Conservation (phyloP, 1,284 basidiomycete species). For the Puccinia triticina region DNA sequence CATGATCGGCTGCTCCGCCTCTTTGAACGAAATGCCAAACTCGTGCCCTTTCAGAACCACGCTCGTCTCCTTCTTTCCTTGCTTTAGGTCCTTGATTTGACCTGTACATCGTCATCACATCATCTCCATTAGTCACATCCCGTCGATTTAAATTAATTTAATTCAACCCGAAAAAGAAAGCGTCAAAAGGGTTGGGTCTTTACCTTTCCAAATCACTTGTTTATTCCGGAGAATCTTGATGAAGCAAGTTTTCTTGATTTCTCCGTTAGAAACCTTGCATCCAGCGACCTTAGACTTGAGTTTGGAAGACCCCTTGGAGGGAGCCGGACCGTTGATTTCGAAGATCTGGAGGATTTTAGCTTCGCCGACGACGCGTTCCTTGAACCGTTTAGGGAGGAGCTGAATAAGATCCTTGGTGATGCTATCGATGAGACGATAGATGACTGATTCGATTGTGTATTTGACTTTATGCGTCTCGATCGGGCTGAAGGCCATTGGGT, state of each 20-base stretch:
- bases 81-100: constrained; percentile 76
- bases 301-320: constrained; percentile 66
- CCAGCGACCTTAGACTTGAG: constrained; percentile 77
- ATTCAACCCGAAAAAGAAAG: neutral
- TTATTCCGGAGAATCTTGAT: constrained; percentile 75
- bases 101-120: constrained; percentile 18
- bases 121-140: too few species aligned
- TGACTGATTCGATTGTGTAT: constrained; percentile 76
- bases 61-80: constrained; percentile 84
- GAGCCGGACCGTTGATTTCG: constrained; percentile 65
- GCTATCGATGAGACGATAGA: constrained; percentile 86
- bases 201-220: constrained; percentile 71
- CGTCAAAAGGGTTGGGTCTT: constrained; percentile 54
- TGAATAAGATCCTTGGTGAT: constrained; percentile 72
- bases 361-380: constrained; percentile 79
- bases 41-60: constrained; percentile 90
- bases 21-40: constrained; percentile 78
- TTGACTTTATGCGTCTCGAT: constrained; percentile 72
- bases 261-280: constrained; percentile 80
- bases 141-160: too few species aligned
- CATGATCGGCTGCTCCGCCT: constrained; percentile 57
- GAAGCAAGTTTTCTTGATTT: constrained; percentile 70
- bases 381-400: constrained; percentile 75
- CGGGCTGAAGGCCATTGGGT: constrained; percentile 66
- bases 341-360: constrained; percentile 82